Evolutionary conservation across 1,139 yeast genomes (phyloP).

Genomic region (Nadsonia commutata): DNA sequence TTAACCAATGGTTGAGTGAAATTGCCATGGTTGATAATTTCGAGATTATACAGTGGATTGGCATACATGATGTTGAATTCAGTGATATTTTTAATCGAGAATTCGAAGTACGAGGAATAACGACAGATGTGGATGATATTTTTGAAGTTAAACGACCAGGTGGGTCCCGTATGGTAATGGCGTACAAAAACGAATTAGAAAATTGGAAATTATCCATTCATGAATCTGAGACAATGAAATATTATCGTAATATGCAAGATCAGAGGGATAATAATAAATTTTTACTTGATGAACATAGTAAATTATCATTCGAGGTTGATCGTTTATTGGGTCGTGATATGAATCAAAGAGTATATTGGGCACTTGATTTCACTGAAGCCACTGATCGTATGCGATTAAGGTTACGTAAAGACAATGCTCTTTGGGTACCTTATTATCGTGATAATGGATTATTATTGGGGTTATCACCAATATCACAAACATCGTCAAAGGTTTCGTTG

Average conservation of each 20-base stretch:
- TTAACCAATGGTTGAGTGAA: conserved; percentile 1
- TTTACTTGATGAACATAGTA: conserved; percentile 33
- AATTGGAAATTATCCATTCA: conserved; percentile 32
- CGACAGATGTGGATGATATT: no score
- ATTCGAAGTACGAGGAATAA: no score
- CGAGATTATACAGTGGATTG: conserved; percentile 3
- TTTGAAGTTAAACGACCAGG: no score
- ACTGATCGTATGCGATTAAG: conserved; percentile 48
- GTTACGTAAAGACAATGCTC: conserved; percentile 34
- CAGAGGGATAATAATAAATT: conserved; percentile 43
- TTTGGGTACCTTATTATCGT: conserved; percentile 5
- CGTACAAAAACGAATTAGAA: conserved; percentile 5
- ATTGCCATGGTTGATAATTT: conserved; percentile 4
- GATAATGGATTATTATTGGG: neutral
- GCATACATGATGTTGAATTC: no score
- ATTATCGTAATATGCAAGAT: conserved; percentile 45
- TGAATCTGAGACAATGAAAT: conserved; percentile 34
- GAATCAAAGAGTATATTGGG: conserved; percentile 25
- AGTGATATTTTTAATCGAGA: no score
- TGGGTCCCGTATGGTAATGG: no score
- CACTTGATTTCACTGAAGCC: conserved; percentile 54
- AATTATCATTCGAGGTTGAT: conserved; percentile 22
- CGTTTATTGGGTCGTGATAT: conserved; percentile 5
- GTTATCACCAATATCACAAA: neutral
- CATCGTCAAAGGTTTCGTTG: neutral